phyloP scores from a whole-genome alignment of 495 filamentous ascomycete genomes.

The Lasiosphaeris hirsuta region DNA sequence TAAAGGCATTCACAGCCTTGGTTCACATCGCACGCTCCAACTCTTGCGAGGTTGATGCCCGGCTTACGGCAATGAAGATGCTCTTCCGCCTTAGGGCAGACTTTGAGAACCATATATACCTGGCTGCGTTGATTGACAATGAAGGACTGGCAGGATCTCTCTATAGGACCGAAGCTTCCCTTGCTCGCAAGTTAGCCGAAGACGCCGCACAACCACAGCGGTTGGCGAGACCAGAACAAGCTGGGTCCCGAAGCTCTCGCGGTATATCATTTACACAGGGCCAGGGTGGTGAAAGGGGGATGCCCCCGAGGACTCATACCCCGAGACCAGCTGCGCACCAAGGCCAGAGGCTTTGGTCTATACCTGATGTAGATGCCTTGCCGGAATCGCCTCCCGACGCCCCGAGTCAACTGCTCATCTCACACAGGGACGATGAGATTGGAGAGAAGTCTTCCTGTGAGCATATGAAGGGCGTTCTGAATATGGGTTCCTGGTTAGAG shows the following conservation, averaged over 20 bases:
- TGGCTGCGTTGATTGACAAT: conserved; percentile 63
- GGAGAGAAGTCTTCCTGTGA: conserved; percentile 16
- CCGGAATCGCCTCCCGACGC: conserved; percentile 41
- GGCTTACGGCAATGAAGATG: conserved; percentile 76
- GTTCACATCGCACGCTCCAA: conserved; percentile 57
- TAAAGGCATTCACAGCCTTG: conserved; percentile 51
- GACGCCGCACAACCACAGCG: conserved; percentile 44
- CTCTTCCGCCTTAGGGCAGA: conserved; percentile 83
- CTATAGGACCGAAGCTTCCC: conserved; percentile 59
- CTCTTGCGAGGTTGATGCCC: conserved; percentile 59
- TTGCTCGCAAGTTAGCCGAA: conserved; percentile 48
- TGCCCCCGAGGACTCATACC: conserved; percentile 35
- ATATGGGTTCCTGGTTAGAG: conserved; percentile 74
- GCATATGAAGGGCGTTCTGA: conserved; percentile 43
- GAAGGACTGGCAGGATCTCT: conserved; percentile 68
- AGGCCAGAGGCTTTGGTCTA: conserved; percentile 49
- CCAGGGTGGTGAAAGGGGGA: conserved; percentile 35
- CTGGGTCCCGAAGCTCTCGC: conserved; percentile 36
- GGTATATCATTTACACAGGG: conserved; percentile 48
- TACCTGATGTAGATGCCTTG: conserved; percentile 50
- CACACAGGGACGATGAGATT: conserved; percentile 12
- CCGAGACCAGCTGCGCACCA: conserved; percentile 31
- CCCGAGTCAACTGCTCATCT: conserved; percentile 44
- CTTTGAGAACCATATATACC: conserved; percentile 65
- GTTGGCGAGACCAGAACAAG: conserved; percentile 34